phyloP scores from a whole-genome alignment of 2,329 filamentous ascomycete species.

The Seiridium unicorne region DNA sequence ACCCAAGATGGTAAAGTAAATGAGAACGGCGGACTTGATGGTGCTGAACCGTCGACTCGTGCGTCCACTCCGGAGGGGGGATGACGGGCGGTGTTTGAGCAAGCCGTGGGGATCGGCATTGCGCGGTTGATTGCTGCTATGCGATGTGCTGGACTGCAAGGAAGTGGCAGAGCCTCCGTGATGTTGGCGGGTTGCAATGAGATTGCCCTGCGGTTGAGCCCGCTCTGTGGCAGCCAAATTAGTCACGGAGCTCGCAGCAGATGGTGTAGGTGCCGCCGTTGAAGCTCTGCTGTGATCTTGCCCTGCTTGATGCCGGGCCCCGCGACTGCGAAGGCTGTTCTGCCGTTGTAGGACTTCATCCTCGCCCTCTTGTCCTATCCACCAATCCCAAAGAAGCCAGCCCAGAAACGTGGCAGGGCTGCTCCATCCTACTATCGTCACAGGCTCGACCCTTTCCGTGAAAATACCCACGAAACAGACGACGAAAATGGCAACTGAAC shows the following conservation, averaged over 20 bases:
- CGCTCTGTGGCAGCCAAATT: constrained; percentile 35
- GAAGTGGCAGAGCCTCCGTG: constrained; percentile 57
- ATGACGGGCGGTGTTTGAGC: constrained; percentile 30
- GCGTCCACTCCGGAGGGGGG: constrained; percentile 35
- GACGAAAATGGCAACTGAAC: constrained; percentile 90
- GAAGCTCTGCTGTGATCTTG: constrained; percentile 24
- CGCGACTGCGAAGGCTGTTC: constrained; percentile 34
- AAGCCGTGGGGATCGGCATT: constrained; percentile 30
- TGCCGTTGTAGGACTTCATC: constrained; percentile 35
- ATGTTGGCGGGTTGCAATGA: constrained; percentile 38
- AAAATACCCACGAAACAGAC: constrained; percentile 92
- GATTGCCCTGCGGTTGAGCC: constrained; percentile 25
- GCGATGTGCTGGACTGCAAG: constrained; percentile 43
- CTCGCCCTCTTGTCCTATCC: constrained; percentile 72
- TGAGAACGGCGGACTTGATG: constrained; percentile 87
- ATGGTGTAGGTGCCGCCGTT: constrained; percentile 24
- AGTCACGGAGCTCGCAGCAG: constrained; percentile 45
- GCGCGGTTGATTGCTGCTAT: constrained; percentile 25
- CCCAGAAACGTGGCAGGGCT: constrained; percentile 80
- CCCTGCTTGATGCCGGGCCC: constrained; percentile 26
- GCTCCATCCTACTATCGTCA: constrained; percentile 84
- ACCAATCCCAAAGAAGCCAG: constrained; percentile 90
- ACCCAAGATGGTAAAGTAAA: constrained; percentile 88
- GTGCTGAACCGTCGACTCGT: constrained; percentile 66
- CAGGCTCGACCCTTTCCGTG: constrained; percentile 80